A percentile compares a stretch with the other conserved stretches of the same genome.
phyloP scores from a whole-genome alignment of 495 filamentous ascomycete genomes.

The Penicillium steckii region DNA sequence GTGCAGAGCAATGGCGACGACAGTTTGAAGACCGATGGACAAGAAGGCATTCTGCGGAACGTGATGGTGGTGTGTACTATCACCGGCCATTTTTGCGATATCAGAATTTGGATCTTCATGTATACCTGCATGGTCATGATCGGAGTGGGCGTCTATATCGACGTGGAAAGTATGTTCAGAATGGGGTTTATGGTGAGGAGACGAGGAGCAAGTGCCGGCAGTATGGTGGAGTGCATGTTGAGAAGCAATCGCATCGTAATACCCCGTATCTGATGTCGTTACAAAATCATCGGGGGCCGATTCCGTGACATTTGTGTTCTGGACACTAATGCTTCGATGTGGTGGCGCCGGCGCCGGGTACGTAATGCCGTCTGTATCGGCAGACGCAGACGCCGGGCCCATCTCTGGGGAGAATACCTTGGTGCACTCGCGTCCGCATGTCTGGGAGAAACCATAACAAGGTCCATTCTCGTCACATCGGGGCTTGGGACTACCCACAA shows the following conservation, averaged over 20 bases:
- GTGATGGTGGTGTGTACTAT: slow-evolving; percentile 82
- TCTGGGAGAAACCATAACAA: slow-evolving; percentile 82
- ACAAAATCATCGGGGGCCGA: slow-evolving; percentile 1
- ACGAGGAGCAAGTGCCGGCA: slow-evolving; percentile 14
- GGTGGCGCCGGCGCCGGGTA: slow-evolving; percentile 7
- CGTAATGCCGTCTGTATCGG: slow-evolving; percentile 1
- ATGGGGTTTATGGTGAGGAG: slow-evolving; percentile 3
- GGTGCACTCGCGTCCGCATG: slow-evolving; percentile 77
- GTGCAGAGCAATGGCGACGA: slow-evolving; percentile 90
- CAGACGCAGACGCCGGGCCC: slow-evolving; percentile 8
- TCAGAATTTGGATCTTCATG: slow-evolving; percentile 25
- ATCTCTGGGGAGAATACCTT: slow-evolving; percentile 28
- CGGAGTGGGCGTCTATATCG: slow-evolving; percentile 1
- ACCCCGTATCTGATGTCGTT: slow-evolving; percentile 7
- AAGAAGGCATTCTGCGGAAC: slow-evolving; percentile 95
- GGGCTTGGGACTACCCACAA: slow-evolving; percentile 65
- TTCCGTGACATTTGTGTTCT: slow-evolving; percentile 1
- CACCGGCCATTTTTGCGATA: slow-evolving; percentile 23
- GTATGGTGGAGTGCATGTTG: slow-evolving; percentile 10
- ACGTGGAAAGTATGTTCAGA: slow-evolving; percentile 1
- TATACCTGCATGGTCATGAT: slow-evolving; percentile 11
- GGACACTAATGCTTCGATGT: slow-evolving; percentile 17
- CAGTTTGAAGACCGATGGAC: slow-evolving; percentile 88
- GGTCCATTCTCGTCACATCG: slow-evolving; percentile 73
- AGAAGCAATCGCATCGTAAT: slow-evolving; percentile 14